Conservation (phyloP, 1,284 basidiomycete genomes). For the Cystobasidium slooffiae region DNA sequence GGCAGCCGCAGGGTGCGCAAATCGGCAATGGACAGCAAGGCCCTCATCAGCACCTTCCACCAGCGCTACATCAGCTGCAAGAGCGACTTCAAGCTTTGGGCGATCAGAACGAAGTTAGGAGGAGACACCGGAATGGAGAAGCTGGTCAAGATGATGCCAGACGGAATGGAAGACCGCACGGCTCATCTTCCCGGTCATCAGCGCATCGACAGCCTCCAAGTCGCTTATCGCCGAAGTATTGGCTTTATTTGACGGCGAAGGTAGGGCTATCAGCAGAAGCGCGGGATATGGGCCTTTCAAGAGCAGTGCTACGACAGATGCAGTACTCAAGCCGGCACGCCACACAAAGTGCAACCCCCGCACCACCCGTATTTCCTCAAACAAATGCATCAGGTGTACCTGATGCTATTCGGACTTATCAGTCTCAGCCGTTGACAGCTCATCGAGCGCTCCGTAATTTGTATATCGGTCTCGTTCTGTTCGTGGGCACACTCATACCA, state of each 20-base stretch:
- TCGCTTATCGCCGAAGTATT: constrained; percentile 53
- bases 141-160: constrained; percentile 2
- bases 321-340: constrained; percentile 9
- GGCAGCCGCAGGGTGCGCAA: not conserved
- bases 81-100: constrained; percentile 4
- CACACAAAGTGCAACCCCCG: not conserved
- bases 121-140: constrained; percentile 1
- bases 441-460: constrained; percentile 43
- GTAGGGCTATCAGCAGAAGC: constrained; percentile 53
- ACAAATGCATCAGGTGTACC: constrained; percentile 7
- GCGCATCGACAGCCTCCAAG: constrained; percentile 39
- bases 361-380: constrained; percentile 8
- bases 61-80: constrained; percentile 4
- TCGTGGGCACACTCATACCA: constrained; percentile 53
- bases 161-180: constrained; percentile 28
- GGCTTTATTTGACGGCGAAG: constrained; percentile 53
- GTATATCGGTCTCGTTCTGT: constrained; percentile 49
- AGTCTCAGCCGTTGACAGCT: constrained; percentile 42
- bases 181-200: constrained; percentile 40
- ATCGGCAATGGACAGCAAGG: no score
- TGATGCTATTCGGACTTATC: constrained; percentile 29
- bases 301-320: constrained; percentile 43
- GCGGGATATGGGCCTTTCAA: constrained; percentile 53
- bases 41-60: constrained; percentile 24
- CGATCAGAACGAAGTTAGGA: not conserved